Percentiles rank a stretch among this genome's conserved stretches.
Evolutionary conservation across 495 filamentous ascomycete genomes (phyloP).

Genomic region (Jackrogersella minutella): DNA sequence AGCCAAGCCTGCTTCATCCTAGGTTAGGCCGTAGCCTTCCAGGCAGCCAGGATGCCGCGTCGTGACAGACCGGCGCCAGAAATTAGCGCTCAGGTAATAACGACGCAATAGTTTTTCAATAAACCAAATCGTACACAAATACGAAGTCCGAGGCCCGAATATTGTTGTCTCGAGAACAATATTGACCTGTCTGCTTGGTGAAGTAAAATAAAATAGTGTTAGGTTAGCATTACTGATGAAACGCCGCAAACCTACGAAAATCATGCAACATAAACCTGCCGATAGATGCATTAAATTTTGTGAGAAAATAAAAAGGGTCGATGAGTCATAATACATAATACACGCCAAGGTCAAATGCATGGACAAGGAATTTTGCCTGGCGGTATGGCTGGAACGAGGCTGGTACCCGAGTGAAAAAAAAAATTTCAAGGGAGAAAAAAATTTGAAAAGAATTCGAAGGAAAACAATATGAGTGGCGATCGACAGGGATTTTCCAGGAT

Average conservation of each 20-base stretch:
- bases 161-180: neutral
- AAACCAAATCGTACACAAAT: neutral
- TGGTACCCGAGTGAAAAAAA: slow-evolving; percentile 15
- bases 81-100: slow-evolving; percentile 26
- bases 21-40: too few species aligned
- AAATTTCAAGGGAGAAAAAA: slow-evolving; percentile 22
- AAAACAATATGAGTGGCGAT: slow-evolving; percentile 25
- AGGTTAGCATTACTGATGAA: neutral
- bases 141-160: slow-evolving; percentile 1
- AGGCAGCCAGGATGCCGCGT: slow-evolving; percentile 35
- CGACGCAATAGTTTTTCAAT: neutral
- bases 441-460: neutral
- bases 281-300: slow-evolving; percentile 28
- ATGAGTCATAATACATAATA: slow-evolving; percentile 41
- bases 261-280: slow-evolving; percentile 5
- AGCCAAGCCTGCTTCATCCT: slow-evolving; percentile 16
- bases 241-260: neutral
- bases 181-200: neutral
- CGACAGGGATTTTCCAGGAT: slow-evolving; percentile 30
- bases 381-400: slow-evolving; percentile 37
- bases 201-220: neutral
- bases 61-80: slow-evolving; percentile 24
- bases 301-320: slow-evolving; percentile 5
- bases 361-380: slow-evolving; percentile 34
- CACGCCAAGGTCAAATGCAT: slow-evolving; percentile 33